Evolutionary conservation across 148 eudicot species (phyloP), one percentile per base, ranked within the genome.

Genomic region (Vaccinium myrtillus): DNA sequence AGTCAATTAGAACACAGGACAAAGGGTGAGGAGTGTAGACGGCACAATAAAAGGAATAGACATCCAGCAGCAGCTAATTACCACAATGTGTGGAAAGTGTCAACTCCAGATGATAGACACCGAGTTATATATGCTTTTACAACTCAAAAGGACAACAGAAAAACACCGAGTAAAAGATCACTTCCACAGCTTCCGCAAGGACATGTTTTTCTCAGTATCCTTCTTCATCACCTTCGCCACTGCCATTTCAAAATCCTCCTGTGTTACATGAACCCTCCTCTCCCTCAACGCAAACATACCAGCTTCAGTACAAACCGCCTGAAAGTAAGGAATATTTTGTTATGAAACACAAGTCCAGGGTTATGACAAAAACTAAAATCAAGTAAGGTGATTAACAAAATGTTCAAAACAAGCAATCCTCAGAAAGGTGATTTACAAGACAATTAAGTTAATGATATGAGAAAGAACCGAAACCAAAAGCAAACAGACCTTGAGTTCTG

Each of bases 401-500:
- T 18, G 39, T 12, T 53, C 9, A 32, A 14, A 53, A 25, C 8
- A 23, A 54, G 30, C 2, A 25, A 55, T 25, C 1, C n/a, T 18
- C 63, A 58, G n/a, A 56, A 56, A 56, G 13, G 70, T 2, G 46
- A 54, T 6, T 27, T 10, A 82, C 21, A 49, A 27, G 39, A 32
- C 63, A 2, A 10, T 49, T 1, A 70, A 53, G 5, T 6, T 15
- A n/a, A 59, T 9, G 4, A 19, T 49, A 43, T 39, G 43, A 43
- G 54, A 58, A 76, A 50, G 1, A 36, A 36, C 15, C 6, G n/a
- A 69, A 15, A 10, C 23, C 27, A 61, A 77, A 54, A 77, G 73
- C 23, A 54, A 56, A 78, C 82, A 65, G 2, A 93, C 94, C 96
- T 93, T 93, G 3, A 93, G 91, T 85, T 93, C 96, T 23, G 96